Base-by-base conservation (phyloP, 2,329 filamentous ascomycete genomes). In the Stagonosporopsis chrysanthemi region DNA sequence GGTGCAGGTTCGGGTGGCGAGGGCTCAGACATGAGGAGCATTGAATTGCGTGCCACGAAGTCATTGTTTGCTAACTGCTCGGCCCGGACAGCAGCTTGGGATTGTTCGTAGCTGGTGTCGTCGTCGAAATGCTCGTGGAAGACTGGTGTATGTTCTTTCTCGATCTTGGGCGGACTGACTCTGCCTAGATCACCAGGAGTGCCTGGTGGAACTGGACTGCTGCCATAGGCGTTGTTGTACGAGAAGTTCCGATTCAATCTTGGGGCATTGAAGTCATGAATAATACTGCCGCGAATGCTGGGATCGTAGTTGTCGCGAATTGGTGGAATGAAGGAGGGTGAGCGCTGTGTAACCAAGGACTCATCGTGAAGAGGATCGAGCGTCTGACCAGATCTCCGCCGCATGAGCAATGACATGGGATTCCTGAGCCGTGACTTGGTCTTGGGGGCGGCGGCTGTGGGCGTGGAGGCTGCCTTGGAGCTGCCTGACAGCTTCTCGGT, bases 241-340 rank as follows among this genome's bases (percentile, higher is more conserved):
- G 75, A 77, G 23, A 71, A 71, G 40, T 73, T 78, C 46, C 79
- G 73, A 51, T 81, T 80, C 39, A 80, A 76, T 48, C 85, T 78
- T 6, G 86, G 86, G 4, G 83, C 84, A 45, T 85, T 87, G 70
- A 88, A 89, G 65, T 89, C 86, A 74, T 89, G 86, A 1, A 88
- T 80, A 22, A 86, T 82, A 45, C 83, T 86, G 17, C 86, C 86
- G 49, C 84, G 81, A 56, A 88, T 88, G 50, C 85, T 80, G 12
- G 86, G 85, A 64, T 88, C 85, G 66, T 86, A 88, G 64, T 87
- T 83, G 56, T 86, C 85, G 2, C 84, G 84, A 50, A 85, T 79
- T 2, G 82, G 80, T 2, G 74, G 73, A 17, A 83, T 75, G 40
- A 74, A 71, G 7, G 71, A 62, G 12, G 81, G 67, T 47, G 78